A percentile compares a stretch with the other conserved stretches of the same genome.
These are phyloP conservation scores for Tetrapisispora pingtungensis DNA, from an alignment of 805 yeast genomes.

Conservation along the genomic window DNA sequence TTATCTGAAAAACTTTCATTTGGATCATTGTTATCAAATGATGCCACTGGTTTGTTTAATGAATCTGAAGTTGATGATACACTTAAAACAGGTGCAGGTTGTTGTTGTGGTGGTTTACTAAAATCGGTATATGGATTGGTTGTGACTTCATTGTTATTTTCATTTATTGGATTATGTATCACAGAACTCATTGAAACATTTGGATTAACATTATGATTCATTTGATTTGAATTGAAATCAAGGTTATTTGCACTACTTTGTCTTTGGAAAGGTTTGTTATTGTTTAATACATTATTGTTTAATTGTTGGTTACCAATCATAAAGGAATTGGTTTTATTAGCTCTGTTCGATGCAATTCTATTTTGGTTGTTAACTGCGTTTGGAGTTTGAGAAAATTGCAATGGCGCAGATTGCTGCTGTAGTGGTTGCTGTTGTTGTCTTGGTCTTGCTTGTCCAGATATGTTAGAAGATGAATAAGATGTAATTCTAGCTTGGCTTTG, in stretches of 20 bases:
- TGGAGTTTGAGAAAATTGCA: neutral
- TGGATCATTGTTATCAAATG: neutral
- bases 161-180: conserved; percentile 10
- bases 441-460: conserved; percentile 11
- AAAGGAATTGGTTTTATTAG: conserved; percentile 6
- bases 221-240: conserved; percentile 16
- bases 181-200: conserved; percentile 19
- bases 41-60: neutral
- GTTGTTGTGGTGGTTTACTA: neutral
- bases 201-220: conserved; percentile 10
- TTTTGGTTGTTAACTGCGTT: neutral
- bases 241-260: conserved; percentile 19
- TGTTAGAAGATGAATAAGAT: conserved; percentile 19
- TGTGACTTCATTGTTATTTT: neutral
- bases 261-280: conserved; percentile 12
- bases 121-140: neutral
- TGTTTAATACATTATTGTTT: neutral
- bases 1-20: neutral
- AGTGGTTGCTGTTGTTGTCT: conserved; percentile 7
- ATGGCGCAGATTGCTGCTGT: neutral
- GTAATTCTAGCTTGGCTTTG: conserved; percentile 18
- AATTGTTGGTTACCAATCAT: conserved; percentile 6
- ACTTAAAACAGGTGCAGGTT: neutral
- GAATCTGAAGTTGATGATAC: neutral
- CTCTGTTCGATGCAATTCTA: conserved; percentile 9